Evolutionary conservation across 495 filamentous ascomycete species (phyloP), one percentile per base, ranked within the genome.

Genomic region (Lasiosphaeriaceae sp.): DNA sequence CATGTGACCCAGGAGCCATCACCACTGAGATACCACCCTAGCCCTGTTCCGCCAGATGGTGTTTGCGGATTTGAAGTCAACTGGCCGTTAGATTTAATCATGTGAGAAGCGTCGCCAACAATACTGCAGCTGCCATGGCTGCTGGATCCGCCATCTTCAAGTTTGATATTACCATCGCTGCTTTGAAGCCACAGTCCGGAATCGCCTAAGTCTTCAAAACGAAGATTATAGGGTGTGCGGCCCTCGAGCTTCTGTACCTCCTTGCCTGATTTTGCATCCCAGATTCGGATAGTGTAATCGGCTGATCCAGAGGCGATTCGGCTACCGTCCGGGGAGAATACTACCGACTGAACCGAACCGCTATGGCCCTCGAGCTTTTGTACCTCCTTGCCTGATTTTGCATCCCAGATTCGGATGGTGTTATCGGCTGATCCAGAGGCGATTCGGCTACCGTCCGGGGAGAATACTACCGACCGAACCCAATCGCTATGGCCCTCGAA

Each of bases 281-380:
- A 50, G 24, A 50, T 24, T 3, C 47, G 24, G 21, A 50, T 31
- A 12, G 47, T 50, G 2, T 17, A 11, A 50, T 50, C 47, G 20
- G 23, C 3, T 31, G 47, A 50, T 26, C 16, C 43, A n/a, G 47
- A 50, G 21, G 22, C 47, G 24, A 50, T 24, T 5, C 22, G 21
- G 22, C 24, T 24, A 22, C 47, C 47, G 47, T 50, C 47, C 11
- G 47, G 47, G 12, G 47, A 50, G 47, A 50, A 50, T 2, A 22
- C 47, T 24, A 50, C 47, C 7, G 47, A 24, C 22, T 6, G 2
- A 17, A 50, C 47, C 24, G 23, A 7, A 31, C 23, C 8, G 47
- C 47, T 50, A 50, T 50, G 47, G 47, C 47, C 47, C 47, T 50
- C 47, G 20, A 50, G 47, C 47, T 24, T 50, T 12, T 29, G 47